Evolutionary conservation across 2,329 filamentous ascomycete species (phyloP), one percentile per base, ranked within the genome.

Genomic region (Colletotrichum aenigma): DNA sequence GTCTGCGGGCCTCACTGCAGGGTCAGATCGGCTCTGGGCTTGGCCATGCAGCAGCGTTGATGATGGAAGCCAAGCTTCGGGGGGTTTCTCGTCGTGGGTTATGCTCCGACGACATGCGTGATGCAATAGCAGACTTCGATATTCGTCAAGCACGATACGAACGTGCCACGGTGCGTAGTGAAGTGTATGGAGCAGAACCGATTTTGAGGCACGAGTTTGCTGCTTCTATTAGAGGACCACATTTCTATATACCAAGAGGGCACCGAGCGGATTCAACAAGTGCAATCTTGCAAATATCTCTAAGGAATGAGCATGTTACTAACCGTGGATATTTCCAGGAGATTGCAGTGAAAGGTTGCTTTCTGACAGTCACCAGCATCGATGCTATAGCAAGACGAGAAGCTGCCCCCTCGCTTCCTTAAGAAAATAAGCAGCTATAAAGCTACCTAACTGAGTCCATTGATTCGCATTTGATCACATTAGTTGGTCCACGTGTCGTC

Each of bases 41-140:
- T 66, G 64, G 64, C 64, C 10, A 26, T 52, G 24, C 38, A 48
- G 21, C 26, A 60, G 56, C 24, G n/a, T 24, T n/a, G 64, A 43
- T 66, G 64, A 55, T 66, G 43, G 64, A 34, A 66, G 64, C 64
- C 64, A 66, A 66, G 64, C 64, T 21, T 66, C 43, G 64, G 38
- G 36, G 26, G 26, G 24, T 28, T 30, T 66, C 64, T 34, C 24
- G n/a, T 24, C 64, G 52, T 28, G 43, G 43, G 43, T 55, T 28
- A 26, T 65, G 15, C 36, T 18, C 36, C 36, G 38, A 66, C 62
- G 36, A 66, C 62, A 18, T 43, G 56, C 56, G 26, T 60, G 26
- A 2, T 32, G 56, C 56, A 60, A 52, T 12, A 52, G n/a, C 43
- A 52, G 43, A 24, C 43, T 52, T 21, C 21, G 43, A 13, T 52